Evolutionary conservation across 371 early-diverging fungal genomes (phyloP).

Genomic region (Entomophthora muscae): DNA sequence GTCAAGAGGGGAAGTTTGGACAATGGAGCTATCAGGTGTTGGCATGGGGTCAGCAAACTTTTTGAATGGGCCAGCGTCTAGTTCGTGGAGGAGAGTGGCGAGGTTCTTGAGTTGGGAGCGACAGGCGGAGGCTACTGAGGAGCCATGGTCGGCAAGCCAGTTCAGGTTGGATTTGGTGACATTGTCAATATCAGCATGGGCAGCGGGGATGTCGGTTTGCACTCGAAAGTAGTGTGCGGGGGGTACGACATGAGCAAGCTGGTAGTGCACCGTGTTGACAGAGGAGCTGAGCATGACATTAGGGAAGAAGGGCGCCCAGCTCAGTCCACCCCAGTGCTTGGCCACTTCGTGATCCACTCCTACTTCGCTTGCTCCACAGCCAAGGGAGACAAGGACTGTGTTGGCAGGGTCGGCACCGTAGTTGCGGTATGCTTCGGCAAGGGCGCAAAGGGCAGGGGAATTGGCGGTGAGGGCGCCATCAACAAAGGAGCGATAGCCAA

Average conservation of each 20-base stretch:
- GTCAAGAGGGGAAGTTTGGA: too few species aligned
- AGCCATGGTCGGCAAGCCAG: background rate
- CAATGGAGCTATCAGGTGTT: too few species aligned
- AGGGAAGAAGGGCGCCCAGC: conserved; percentile 2
- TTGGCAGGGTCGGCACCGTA: background rate
- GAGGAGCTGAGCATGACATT: background rate
- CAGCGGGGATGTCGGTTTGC: background rate
- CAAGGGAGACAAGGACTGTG: background rate
- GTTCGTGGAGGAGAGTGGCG: background rate
- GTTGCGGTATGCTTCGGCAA: conserved; percentile 4
- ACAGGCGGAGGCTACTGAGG: background rate
- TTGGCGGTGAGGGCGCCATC: conserved; percentile 8
- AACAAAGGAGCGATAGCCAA: conserved; percentile 2
- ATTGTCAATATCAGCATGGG: background rate
- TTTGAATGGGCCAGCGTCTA: too few species aligned
- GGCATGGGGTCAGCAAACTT: too few species aligned
- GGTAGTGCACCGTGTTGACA: conserved; percentile 4
- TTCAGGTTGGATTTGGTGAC: background rate
- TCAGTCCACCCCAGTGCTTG: background rate
- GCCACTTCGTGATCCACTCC: background rate
- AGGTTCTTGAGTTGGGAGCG: background rate
- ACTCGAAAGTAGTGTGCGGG: conserved; percentile 4
- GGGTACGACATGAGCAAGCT: conserved; percentile 1
- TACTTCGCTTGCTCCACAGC: background rate
- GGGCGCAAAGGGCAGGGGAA: background rate